Conservation (phyloP, 2,329 filamentous ascomycete genomes). For the Zymoseptoria passerinii region DNA sequence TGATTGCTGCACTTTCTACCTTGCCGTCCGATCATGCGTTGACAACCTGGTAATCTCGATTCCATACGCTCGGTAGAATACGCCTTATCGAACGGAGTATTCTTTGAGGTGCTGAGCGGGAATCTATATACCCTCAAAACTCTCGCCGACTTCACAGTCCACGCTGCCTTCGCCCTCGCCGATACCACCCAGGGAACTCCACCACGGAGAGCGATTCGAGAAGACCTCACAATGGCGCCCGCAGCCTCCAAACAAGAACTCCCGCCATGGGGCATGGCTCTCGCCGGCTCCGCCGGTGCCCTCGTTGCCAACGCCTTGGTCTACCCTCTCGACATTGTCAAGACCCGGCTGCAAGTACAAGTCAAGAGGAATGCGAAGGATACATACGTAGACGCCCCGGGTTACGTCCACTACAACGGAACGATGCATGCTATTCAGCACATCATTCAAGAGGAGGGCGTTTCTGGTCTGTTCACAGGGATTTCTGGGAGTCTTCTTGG, state of each 20-base stretch:
- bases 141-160: neutral
- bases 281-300: slow-evolving; percentile 86
- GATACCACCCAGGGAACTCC: neutral
- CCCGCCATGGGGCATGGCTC: slow-evolving; percentile 85
- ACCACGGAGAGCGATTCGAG: neutral
- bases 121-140: neutral
- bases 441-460: slow-evolving; percentile 72
- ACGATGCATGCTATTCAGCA: slow-evolving; percentile 82
- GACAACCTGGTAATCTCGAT: neutral
- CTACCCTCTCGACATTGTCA: slow-evolving; percentile 94
- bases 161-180: neutral
- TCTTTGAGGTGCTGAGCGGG: neutral
- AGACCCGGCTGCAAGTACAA: slow-evolving; percentile 93
- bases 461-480: slow-evolving; percentile 77
- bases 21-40: neutral
- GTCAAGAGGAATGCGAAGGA: slow-evolving; percentile 53
- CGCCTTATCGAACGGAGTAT: neutral
- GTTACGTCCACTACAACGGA: slow-evolving; percentile 69
- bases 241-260: slow-evolving; percentile 45
- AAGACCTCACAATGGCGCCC: slow-evolving; percentile 18
- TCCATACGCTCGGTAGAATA: neutral
- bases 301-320: slow-evolving; percentile 92
- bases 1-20: neutral
- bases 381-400: slow-evolving; percentile 30
- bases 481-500: slow-evolving; percentile 80